Percentiles rank a stretch among this genome's conserved stretches.
Evolutionary conservation across 768 basidiomycete species (phyloP).

Genomic region (Hypholoma sublateritium): DNA sequence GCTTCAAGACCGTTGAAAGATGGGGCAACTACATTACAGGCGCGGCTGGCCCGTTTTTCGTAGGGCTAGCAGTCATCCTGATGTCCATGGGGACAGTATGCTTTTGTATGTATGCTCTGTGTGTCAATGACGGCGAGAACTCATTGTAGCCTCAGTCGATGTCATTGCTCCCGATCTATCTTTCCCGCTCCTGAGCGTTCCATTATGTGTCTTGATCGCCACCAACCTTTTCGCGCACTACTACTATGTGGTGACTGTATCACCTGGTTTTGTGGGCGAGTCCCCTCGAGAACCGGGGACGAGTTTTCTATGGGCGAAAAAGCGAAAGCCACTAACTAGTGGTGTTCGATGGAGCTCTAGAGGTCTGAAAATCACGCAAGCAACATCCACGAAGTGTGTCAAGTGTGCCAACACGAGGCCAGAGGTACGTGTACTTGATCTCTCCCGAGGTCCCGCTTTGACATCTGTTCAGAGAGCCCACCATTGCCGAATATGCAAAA

Average conservation of each 20-base stretch:
- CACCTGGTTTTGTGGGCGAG: slow-evolving; percentile 80
- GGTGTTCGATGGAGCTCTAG: slow-evolving; percentile 50
- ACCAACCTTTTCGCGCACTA: slow-evolving; percentile 82
- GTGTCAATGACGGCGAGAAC: too few relatives aligned
- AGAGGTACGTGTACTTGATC: slow-evolving; percentile 54
- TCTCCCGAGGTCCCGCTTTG: neutral
- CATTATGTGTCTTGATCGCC: slow-evolving; percentile 73
- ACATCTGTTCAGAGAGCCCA: slow-evolving; percentile 69
- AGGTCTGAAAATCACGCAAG: slow-evolving; percentile 50
- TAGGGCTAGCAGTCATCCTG: slow-evolving; percentile 75
- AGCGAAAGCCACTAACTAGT: slow-evolving; percentile 32
- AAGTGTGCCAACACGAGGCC: slow-evolving; percentile 72
- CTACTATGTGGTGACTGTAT: slow-evolving; percentile 77
- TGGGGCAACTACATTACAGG: slow-evolving; percentile 81
- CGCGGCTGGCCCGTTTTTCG: slow-evolving; percentile 89
- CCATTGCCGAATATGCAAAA: slow-evolving; percentile 90
- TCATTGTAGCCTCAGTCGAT: slow-evolving; percentile 52
- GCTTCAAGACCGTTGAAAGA: slow-evolving; percentile 65
- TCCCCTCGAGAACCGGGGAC: slow-evolving; percentile 39
- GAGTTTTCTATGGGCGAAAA: slow-evolving; percentile 59
- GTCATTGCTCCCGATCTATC: slow-evolving; percentile 70
- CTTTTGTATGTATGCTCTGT: slow-evolving; percentile 65
- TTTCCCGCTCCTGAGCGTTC: slow-evolving; percentile 57
- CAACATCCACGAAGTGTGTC: slow-evolving; percentile 58
- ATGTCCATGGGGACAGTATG: slow-evolving; percentile 66